These are phyloP conservation scores for Laetiporus sulphureus DNA, from an alignment of 1,284 basidiomycete species.

Conservation along the genomic window DNA sequence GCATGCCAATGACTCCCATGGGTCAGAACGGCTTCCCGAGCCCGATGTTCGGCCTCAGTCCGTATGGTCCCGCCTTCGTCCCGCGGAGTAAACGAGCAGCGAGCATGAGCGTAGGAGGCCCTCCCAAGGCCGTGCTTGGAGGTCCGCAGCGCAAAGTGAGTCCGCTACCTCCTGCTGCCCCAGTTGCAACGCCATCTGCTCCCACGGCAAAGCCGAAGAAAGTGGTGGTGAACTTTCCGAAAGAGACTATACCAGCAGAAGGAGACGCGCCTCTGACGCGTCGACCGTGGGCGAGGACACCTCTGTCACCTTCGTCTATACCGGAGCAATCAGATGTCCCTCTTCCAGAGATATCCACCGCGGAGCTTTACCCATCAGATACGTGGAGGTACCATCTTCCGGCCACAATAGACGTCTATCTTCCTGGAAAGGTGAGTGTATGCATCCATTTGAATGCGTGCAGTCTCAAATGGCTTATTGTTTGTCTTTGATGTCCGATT, in stretches of 20 bases:
- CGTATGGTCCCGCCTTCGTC: slow-evolving; percentile 38
- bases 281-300: slow-evolving; percentile 55
- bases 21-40: slow-evolving; percentile 48
- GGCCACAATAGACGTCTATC: slow-evolving; percentile 65
- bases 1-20: slow-evolving; percentile 56
- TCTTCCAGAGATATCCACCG: slow-evolving; percentile 44
- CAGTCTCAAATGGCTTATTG: too few species aligned
- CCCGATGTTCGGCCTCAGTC: slow-evolving; percentile 39
- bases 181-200: slow-evolving; percentile 19
- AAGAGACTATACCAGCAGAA: slow-evolving; percentile 47
- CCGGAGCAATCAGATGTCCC: slow-evolving; percentile 29
- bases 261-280: slow-evolving; percentile 39
- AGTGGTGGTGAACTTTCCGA: slow-evolving; percentile 61
- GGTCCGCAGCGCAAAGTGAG: slow-evolving; percentile 70
- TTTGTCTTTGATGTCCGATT: neutral
- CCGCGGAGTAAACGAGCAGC: slow-evolving; percentile 53
- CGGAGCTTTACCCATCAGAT: slow-evolving; percentile 58
- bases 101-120: slow-evolving; percentile 66
- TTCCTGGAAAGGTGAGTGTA: slow-evolving; percentile 66
- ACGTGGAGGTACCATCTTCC: slow-evolving; percentile 49
- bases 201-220: slow-evolving; percentile 54
- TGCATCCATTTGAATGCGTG: too few species aligned
- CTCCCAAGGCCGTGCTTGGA: slow-evolving; percentile 74
- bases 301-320: slow-evolving; percentile 39
- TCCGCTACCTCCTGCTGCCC: slow-evolving; percentile 41